Base-by-base conservation (phyloP, 805 yeast species). In the Clavispora santaluciae region DNA sequence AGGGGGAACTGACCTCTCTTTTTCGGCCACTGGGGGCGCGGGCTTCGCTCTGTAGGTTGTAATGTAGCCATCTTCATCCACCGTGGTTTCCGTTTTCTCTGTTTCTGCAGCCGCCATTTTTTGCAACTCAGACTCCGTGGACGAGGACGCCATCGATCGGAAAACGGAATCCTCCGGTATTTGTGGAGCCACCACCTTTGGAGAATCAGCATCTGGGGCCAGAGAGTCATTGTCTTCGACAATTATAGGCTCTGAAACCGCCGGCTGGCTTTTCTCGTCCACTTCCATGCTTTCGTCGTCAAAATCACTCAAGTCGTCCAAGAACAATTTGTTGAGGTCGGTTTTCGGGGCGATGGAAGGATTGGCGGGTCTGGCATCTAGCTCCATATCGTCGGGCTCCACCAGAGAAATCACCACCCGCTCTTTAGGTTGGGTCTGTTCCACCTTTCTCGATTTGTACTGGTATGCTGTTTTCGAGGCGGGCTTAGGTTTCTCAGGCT, bases 41-140 rank as follows among this genome's bases (percentile, higher is more conserved):
- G 57, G 25, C 26, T 33, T 22, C 33, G 41, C 36, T 42, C 58
- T 57, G 36, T 55, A 60, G 2, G 76, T 68, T 0, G 74, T 70
- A 17, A 73, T 57, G 49, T 67, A 76, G 1, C 81, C 81, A 39
- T 76, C 81, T 28, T 72, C 79, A 45, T 75, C 81, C 12, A 50
- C 42, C 1, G 49, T 47, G 1, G 51, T 48, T 21, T 44, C 33
- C 6, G 16, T 22, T 16, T 24, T 15, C 21, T 36, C 31, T 11
- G 23, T 29, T 11, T 33, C 22, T 6, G 6, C 22, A 12, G 35
- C 3, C 11, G 23, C 26, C 13, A 40, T n/a, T n/a, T n/a, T n/a
- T n/a, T n/a, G n/a, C n/a, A 4, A 29, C 28, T 7, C 22, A 15
- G 22, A 7, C 15, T 22, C 30, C 16, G 29, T 2, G 3, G 38